Percentiles rank a stretch among this genome's conserved stretches.
Evolutionary conservation across 2,329 filamentous ascomycete genomes (phyloP).

Genomic region (Neofusicoccum laricinum): DNA sequence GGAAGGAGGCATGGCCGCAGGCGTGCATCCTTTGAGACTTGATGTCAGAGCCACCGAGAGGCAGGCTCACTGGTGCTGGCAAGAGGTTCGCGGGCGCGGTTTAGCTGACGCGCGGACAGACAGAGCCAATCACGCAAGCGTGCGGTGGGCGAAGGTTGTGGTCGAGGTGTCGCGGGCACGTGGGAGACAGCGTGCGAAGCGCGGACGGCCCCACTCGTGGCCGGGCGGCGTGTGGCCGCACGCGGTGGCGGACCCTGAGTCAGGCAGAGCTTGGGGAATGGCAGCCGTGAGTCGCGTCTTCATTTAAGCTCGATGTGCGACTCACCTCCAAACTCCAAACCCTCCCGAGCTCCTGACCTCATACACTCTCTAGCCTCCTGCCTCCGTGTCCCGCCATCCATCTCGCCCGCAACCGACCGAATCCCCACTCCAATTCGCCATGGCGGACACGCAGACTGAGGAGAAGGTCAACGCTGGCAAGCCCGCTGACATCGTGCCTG

Average conservation of each 20-base stretch:
- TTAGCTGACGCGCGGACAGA: not conserved
- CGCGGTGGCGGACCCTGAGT: not conserved
- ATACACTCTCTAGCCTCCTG: not conserved
- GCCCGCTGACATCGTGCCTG: not conserved
- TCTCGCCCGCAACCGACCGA: not conserved
- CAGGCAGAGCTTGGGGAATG: not conserved
- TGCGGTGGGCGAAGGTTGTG: not conserved
- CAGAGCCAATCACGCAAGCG: not conserved
- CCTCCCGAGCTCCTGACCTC: not conserved
- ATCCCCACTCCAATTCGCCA: not conserved
- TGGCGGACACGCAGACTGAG: not conserved
- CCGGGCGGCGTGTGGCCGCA: not conserved
- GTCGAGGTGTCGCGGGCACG: not conserved
- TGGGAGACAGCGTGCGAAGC: not conserved
- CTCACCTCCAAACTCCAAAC: not conserved
- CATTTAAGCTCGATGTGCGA: slow-evolving; percentile 10
- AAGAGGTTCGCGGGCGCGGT: no score
- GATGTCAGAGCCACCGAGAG: not conserved
- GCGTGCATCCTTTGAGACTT: not conserved
- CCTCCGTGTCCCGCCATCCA: not conserved
- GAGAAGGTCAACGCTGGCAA: not conserved
- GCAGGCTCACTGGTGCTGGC: not conserved
- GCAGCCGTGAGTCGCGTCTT: not conserved
- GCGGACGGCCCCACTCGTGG: not conserved
- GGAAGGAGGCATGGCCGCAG: not conserved